phyloP scores from a whole-genome alignment of 176 grass and related monocot species.

The Carex cristatella region DNA sequence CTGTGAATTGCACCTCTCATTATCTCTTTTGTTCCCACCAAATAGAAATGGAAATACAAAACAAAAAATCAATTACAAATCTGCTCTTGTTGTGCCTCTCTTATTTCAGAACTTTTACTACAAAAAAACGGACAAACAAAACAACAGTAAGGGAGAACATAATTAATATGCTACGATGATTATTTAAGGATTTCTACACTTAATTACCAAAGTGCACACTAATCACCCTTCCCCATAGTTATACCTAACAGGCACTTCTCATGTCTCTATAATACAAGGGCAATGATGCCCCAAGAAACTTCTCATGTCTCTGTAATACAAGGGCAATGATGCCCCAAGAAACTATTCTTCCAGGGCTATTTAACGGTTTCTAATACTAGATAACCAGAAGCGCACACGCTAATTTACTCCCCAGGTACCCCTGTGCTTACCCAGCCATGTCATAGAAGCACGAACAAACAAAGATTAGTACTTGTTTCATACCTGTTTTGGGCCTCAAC shows the following conservation, averaged over 20 bases:
- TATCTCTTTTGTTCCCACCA: too few relatives aligned
- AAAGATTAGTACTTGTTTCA: not conserved
- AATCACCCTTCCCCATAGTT: not conserved
- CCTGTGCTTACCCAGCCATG: not conserved
- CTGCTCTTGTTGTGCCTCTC: not conserved
- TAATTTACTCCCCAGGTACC: not conserved
- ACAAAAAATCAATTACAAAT: not conserved
- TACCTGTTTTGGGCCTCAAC: conserved; percentile 28
- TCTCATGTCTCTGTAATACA: not conserved
- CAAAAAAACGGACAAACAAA: not conserved
- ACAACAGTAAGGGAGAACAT: too few relatives aligned
- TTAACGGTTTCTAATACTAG: not conserved
- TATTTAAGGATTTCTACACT: not conserved
- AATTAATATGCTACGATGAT: not conserved
- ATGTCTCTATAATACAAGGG: not conserved
- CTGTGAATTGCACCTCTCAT: not conserved
- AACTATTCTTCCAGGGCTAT: not conserved
- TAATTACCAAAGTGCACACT: not conserved
- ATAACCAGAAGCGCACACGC: not conserved
- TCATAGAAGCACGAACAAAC: not conserved
- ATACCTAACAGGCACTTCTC: not conserved
- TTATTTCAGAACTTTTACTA: not conserved
- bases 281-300: not conserved
- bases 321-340: not conserved
- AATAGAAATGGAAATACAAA: not conserved